Percentiles rank a stretch among this genome's conserved stretches.
These are phyloP conservation scores for Botrytis deweyae DNA, from an alignment of 2,329 filamentous ascomycete species.

Conservation along the genomic window DNA sequence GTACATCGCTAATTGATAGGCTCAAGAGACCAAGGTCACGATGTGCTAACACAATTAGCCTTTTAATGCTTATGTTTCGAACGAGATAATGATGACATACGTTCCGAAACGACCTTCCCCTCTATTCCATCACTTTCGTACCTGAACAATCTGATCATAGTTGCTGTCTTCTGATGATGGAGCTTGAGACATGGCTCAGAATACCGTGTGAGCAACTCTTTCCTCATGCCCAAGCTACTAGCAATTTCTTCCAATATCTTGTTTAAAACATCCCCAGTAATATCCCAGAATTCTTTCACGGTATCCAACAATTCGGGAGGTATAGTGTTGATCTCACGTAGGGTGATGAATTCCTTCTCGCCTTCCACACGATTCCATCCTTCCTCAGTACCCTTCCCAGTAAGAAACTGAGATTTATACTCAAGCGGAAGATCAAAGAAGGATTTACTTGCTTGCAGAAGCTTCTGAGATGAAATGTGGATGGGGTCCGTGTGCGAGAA, in stretches of 20 bases:
- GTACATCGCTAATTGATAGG: slow-evolving; percentile 34
- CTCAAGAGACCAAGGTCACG: slow-evolving; percentile 34
- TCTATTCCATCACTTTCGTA: slow-evolving; percentile 29
- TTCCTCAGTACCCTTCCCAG: slow-evolving; percentile 30
- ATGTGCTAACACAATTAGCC: slow-evolving; percentile 26
- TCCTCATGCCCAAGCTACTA: slow-evolving; percentile 32
- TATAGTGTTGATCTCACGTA: slow-evolving; percentile 28
- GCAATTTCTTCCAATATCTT: slow-evolving; percentile 27
- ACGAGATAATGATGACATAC: slow-evolving; percentile 22
- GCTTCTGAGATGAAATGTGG: slow-evolving; percentile 26
- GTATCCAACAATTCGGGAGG: slow-evolving; percentile 28
- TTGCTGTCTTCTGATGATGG: slow-evolving; percentile 27
- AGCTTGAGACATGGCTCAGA: slow-evolving; percentile 31
- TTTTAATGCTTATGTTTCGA: background rate
- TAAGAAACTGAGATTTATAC: slow-evolving; percentile 31
- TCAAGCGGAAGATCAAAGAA: slow-evolving; percentile 32
- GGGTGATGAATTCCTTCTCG: slow-evolving; percentile 36
- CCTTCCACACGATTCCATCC: slow-evolving; percentile 34
- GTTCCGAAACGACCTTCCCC: slow-evolving; percentile 32
- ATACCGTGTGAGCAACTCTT: slow-evolving; percentile 28
- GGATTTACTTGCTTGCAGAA: slow-evolving; percentile 29
- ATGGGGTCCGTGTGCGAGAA: slow-evolving; percentile 25
- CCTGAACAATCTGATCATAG: slow-evolving; percentile 34
- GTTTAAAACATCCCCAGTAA: slow-evolving; percentile 29
- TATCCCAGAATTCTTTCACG: slow-evolving; percentile 27